Evolutionary conservation across 176 grass and related monocot genomes (phyloP), one percentile per base, ranked within the genome.

Genomic region (Zea luxurians): DNA sequence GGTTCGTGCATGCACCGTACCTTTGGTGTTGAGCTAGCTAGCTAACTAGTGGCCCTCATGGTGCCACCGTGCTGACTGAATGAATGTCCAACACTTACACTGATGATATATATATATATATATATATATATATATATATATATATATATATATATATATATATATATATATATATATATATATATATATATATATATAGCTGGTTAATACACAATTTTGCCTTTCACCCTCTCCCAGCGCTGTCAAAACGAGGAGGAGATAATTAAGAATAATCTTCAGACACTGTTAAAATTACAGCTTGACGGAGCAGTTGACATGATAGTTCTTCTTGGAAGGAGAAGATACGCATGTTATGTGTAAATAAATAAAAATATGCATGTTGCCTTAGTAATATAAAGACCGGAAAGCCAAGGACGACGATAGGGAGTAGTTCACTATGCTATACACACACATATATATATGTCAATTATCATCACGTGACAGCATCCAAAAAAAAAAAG

Each of bases 31-130:
- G 27, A 77, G 9, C 61, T 40, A 27, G 27, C 27, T 27, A 27
- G 27, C 27, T 27, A 27, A 27, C 27, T 27, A n/a, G 44, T 78
- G 75, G 75, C 10, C 45, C 61, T 40, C 8, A 36, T n/a, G 34
- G 27, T 49, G 74, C 74, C 74, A 64, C 74, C 73, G 42, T 62
- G 16, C 58, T 44, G 38, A 62, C 13, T 17, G 74, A 11, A 62
- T 58, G 27, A 27, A 27, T 27, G 53, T 55, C 17, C 53, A 55
- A 46, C 17, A 68, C 41, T 18, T 13, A 13, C 17, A 17, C 52
- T 17, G 27, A 27, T 40, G 53, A 55, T n/a, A 55, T 16, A 52
- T 16, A 48, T 53, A 54, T n/a, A n/a, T n/a, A n/a, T n/a, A n/a
- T n/a, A n/a, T n/a, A n/a, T n/a, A n/a, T n/a, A n/a, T n/a, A n/a